Conservation (phyloP, 345 rosid genomes). For the Eucalyptus tenuipes region DNA sequence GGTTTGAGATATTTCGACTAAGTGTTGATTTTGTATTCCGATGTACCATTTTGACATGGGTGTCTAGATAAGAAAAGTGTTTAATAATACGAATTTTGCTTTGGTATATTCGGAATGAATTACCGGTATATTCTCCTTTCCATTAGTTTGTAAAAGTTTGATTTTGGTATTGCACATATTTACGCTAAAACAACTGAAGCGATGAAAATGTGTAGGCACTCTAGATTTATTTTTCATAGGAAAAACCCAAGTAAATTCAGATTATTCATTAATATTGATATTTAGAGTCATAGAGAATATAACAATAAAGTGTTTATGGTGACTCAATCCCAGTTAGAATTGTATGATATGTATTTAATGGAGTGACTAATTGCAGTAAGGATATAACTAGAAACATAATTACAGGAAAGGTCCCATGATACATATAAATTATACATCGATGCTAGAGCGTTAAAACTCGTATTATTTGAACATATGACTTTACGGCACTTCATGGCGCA, state of each 20-base stretch:
- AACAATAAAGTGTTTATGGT: background rate
- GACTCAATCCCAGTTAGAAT: background rate
- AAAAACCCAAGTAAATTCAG: background rate
- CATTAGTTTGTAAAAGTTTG: background rate
- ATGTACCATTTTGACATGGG: background rate
- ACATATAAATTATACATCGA: background rate
- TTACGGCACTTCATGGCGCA: background rate
- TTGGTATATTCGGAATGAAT: background rate
- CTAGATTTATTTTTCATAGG: background rate
- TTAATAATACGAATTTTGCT: too few relatives aligned
- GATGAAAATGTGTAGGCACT: background rate
- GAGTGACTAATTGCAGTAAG: background rate
- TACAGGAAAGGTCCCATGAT: background rate
- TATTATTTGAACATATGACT: background rate
- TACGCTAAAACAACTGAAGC: rapidly evolving
- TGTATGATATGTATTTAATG: background rate
- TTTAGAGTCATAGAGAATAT: background rate
- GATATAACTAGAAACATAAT: background rate
- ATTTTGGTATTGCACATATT: background rate
- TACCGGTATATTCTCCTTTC: background rate
- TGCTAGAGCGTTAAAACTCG: background rate
- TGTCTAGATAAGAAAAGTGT: background rate
- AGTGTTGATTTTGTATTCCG: background rate
- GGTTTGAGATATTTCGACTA: background rate
- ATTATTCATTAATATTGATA: background rate